A percentile compares a stretch with the other conserved stretches of the same genome.
These are phyloP conservation scores for Globisporangium emineosum DNA, from an alignment of 352 stramenopile species.

Conservation along the genomic window DNA sequence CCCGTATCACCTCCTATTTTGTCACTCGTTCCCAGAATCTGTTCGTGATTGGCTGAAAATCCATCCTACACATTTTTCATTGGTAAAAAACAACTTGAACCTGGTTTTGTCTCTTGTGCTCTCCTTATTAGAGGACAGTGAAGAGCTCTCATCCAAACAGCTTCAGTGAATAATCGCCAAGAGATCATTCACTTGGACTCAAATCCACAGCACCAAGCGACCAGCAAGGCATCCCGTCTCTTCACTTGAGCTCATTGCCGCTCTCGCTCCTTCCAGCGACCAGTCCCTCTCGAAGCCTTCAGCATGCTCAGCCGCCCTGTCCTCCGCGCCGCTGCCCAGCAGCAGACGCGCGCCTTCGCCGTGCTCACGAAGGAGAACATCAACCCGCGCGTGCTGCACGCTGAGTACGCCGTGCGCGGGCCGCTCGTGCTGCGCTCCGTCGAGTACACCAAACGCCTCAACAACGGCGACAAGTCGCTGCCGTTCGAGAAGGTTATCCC, in stretches of 20 bases:
- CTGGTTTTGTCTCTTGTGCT: neutral
- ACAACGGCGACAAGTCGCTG: constrained; percentile 60
- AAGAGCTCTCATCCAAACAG: constrained; percentile 11
- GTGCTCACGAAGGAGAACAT: constrained; percentile 75
- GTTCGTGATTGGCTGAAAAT: constrained; percentile 6
- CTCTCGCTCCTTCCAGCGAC: neutral
- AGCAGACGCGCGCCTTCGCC: constrained; percentile 41
- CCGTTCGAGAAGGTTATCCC: constrained; percentile 94
- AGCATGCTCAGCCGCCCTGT: constrained; percentile 14
- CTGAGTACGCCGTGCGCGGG: constrained; percentile 88
- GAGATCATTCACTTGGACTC: constrained; percentile 6
- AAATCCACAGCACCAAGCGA: neutral
- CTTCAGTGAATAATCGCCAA: neutral
- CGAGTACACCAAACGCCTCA: constrained; percentile 73
- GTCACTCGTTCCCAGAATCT: no score
- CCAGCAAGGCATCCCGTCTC: neutral
- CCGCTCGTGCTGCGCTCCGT: constrained; percentile 80
- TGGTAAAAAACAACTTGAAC: neutral
- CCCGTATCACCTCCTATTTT: neutral
- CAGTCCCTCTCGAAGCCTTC: neutral
- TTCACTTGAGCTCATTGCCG: neutral
- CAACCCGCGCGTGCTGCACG: constrained; percentile 75
- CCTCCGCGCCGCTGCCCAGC: neutral
- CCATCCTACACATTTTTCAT: neutral
- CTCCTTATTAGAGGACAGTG: neutral